Evolutionary conservation across 306 rosid genomes (phyloP).

Genomic region (Astragalus membranaceus): DNA sequence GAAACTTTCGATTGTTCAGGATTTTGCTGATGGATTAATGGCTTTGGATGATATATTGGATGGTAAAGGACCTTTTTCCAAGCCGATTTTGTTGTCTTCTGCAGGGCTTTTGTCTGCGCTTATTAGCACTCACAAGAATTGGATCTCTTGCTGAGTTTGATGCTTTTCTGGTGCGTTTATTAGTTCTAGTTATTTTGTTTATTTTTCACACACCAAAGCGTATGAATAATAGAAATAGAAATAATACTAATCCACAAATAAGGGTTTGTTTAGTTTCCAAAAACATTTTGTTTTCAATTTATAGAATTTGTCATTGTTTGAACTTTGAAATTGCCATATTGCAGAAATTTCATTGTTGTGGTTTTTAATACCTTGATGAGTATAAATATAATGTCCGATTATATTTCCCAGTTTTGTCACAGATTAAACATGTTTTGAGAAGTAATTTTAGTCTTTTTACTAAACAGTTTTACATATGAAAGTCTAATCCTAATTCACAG

Average conservation of each 20-base stretch:
- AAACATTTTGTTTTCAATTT: no score
- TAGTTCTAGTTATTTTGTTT: background rate
- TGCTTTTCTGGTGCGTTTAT: slow-evolving; percentile 7
- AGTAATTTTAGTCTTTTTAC: no score
- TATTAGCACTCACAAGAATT: slow-evolving; percentile 83
- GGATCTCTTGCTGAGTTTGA: slow-evolving; percentile 61
- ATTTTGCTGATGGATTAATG: slow-evolving; percentile 78
- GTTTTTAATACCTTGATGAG: no score
- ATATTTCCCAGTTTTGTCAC: no score
- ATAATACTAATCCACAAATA: background rate
- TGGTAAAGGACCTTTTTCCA: slow-evolving; percentile 49
- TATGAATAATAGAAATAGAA: background rate
- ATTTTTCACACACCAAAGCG: background rate
- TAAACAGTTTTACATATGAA: no score
- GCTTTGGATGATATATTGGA: slow-evolving; percentile 67
- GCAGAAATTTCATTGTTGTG: no score
- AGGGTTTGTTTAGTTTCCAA: background rate
- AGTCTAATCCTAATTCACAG: no score
- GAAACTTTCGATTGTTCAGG: slow-evolving; percentile 74
- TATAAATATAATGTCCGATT: no score
- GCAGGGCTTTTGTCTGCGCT: slow-evolving; percentile 78
- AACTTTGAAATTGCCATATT: no score
- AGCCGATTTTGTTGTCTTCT: slow-evolving; percentile 46
- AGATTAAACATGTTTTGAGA: no score
- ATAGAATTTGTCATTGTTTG: no score